These are phyloP conservation scores for Penicillium rolfsii DNA, from an alignment of 2,329 filamentous ascomycete species.

Conservation along the genomic window DNA sequence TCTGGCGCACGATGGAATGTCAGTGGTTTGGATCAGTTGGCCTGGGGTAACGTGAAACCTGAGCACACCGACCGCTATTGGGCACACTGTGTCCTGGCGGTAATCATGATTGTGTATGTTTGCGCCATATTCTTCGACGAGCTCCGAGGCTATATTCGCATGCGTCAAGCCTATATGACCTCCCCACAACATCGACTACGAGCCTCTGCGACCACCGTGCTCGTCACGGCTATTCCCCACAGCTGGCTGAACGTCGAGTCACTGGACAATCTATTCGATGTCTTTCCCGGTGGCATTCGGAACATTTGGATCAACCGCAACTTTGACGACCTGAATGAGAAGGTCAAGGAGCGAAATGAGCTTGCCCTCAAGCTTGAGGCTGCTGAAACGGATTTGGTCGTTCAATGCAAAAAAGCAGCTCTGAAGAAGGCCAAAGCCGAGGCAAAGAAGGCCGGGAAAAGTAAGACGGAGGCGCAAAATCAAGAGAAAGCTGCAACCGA, in stretches of 20 bases:
- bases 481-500: conserved; percentile 57
- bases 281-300: conserved; percentile 90
- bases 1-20: conserved; percentile 52
- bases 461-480: conserved; percentile 39
- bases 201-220: conserved; percentile 91
- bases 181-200: conserved; percentile 91
- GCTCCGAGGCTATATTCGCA: conserved; percentile 82
- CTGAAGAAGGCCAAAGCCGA: conserved; percentile 69
- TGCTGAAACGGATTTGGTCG: conserved; percentile 84
- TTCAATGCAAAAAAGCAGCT: conserved; percentile 75
- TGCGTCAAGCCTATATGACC: conserved; percentile 92
- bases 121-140: conserved; percentile 87
- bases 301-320: conserved; percentile 98
- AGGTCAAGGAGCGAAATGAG: conserved; percentile 74
- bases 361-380: conserved; percentile 73
- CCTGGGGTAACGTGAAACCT: conserved; percentile 81
- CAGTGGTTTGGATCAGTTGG: conserved; percentile 76
- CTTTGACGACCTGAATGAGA: conserved; percentile 78
- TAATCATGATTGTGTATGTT: conserved; percentile 79
- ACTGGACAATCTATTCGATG: conserved; percentile 83
- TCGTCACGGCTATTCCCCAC: conserved; percentile 85
- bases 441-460: conserved; percentile 61
- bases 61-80: conserved; percentile 71
- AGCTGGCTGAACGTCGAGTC: conserved; percentile 89
- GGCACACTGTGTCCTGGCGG: conserved; percentile 80